phyloP scores from a whole-genome alignment of 2,329 filamentous ascomycete genomes.

The Xylaria sp. region DNA sequence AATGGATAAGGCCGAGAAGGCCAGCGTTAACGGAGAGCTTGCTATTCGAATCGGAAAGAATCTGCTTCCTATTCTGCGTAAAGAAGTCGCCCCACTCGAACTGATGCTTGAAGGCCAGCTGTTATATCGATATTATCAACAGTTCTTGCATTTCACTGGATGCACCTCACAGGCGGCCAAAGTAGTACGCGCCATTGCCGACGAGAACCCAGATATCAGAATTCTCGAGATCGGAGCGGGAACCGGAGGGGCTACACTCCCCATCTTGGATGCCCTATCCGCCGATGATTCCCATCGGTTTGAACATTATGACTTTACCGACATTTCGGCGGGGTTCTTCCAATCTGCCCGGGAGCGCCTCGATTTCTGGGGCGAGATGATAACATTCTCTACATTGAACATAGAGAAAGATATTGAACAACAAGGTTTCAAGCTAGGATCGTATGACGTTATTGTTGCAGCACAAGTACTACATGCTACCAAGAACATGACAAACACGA shows the following conservation, averaged over 20 bases:
- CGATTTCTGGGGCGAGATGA: slow-evolving; percentile 36
- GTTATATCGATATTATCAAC: slow-evolving; percentile 18
- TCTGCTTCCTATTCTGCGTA: slow-evolving; percentile 21
- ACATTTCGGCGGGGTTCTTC: slow-evolving; percentile 22
- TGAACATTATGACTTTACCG: slow-evolving; percentile 28
- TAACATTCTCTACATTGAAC: slow-evolving; percentile 49
- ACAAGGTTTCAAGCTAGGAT: slow-evolving; percentile 29
- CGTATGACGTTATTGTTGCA: slow-evolving; percentile 45
- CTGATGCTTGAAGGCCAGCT: slow-evolving; percentile 26
- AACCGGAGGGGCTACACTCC: slow-evolving; percentile 20
- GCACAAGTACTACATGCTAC: slow-evolving; percentile 42
- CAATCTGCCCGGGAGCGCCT: slow-evolving; percentile 18
- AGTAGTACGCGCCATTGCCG: slow-evolving; percentile 27
- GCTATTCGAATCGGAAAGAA: slow-evolving; percentile 26
- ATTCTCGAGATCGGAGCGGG: slow-evolving; percentile 36
- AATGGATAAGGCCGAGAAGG: slow-evolving; percentile 17
- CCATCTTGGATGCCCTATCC: slow-evolving; percentile 26
- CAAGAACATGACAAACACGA: slow-evolving; percentile 28
- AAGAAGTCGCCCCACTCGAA: slow-evolving; percentile 21
- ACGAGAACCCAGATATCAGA: slow-evolving; percentile 31
- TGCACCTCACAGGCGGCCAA: slow-evolving; percentile 4
- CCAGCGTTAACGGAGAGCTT: slow-evolving; percentile 22
- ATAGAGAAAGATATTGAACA: slow-evolving; percentile 42
- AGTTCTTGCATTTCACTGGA: slow-evolving; percentile 2
- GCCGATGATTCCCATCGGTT: slow-evolving; percentile 5